These are phyloP conservation scores for Scheffersomyces parashehatae DNA, from an alignment of 1,139 yeast genomes.

Conservation along the genomic window DNA sequence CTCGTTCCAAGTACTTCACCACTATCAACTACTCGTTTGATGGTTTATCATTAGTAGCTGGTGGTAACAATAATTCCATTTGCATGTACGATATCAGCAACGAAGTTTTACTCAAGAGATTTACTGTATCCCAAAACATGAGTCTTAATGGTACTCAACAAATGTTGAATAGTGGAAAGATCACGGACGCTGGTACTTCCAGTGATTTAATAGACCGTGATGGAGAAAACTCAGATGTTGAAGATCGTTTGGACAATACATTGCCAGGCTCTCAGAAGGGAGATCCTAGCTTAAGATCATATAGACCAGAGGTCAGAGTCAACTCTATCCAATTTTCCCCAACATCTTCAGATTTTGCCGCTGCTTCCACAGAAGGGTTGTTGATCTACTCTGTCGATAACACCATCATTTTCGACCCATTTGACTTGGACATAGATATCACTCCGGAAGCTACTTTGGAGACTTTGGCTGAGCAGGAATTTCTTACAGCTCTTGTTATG, in stretches of 20 bases:
- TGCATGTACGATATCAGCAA: conserved; percentile 88
- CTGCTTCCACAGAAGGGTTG: conserved; percentile 94
- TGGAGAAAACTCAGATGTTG: conserved; percentile 85
- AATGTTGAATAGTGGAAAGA: conserved; percentile 71
- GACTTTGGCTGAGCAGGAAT: conserved; percentile 61
- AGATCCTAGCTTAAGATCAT: conserved; percentile 77
- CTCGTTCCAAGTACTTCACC: conserved; percentile 81
- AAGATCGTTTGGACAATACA: conserved; percentile 72
- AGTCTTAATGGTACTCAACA: conserved; percentile 86
- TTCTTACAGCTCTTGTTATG: conserved; percentile 83
- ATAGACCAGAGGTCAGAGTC: conserved; percentile 80
- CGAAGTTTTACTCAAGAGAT: conserved; percentile 80
- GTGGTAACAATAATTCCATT: conserved; percentile 88
- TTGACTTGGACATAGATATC: conserved; percentile 89
- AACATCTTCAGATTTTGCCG: conserved; percentile 87
- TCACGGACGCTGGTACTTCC: conserved; percentile 84
- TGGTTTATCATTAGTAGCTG: conserved; percentile 85
- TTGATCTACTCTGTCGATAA: conserved; percentile 80
- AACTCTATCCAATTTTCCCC: conserved; percentile 83
- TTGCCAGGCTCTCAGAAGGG: conserved; percentile 92
- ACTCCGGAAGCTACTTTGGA: conserved; percentile 78
- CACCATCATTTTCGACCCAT: conserved; percentile 82
- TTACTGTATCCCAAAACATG: conserved; percentile 86
- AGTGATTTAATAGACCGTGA: conserved; percentile 77
- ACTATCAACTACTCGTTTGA: conserved; percentile 85